Percentiles rank a stretch among this genome's conserved stretches.
Conservation (phyloP, 441 rosid species). For the Isatis lusitanica region DNA sequence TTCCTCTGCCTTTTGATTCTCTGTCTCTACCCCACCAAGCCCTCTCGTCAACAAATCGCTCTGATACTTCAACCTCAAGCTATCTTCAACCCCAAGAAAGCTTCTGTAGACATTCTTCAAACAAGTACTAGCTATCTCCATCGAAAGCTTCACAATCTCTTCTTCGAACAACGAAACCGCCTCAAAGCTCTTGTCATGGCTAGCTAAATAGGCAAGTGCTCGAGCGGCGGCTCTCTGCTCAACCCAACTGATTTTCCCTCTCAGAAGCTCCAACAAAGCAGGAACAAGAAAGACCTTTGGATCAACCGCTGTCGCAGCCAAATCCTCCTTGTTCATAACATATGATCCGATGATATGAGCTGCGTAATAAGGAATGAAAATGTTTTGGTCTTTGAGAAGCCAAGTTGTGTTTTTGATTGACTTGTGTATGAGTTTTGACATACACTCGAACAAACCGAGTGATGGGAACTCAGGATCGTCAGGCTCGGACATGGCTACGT, state of each 20-base stretch:
- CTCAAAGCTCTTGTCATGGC: conserved; percentile 60
- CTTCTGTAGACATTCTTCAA: conserved; percentile 46
- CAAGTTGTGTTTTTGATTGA: conserved; percentile 52
- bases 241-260: conserved; percentile 82
- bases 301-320: conserved; percentile 57
- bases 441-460: conserved; percentile 77
- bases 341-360: conserved; percentile 85
- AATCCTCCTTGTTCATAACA: conserved; percentile 57
- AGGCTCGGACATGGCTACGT: conserved; percentile 71
- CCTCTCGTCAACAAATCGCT: conserved; percentile 76
- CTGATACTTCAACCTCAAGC: conserved; percentile 63
- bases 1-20: conserved; percentile 73
- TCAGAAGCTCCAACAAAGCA: conserved; percentile 73
- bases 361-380: conserved; percentile 83
- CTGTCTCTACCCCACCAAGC: conserved; percentile 57
- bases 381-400: conserved; percentile 75
- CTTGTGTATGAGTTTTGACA: conserved; percentile 61
- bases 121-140: conserved; percentile 53
- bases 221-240: conserved; percentile 86
- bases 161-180: conserved; percentile 51
- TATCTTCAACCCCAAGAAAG: conserved; percentile 51
- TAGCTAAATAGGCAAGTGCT: conserved; percentile 70
- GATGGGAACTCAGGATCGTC: conserved; percentile 76
- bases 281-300: conserved; percentile 53
- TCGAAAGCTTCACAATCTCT: conserved; percentile 50